phyloP scores from a whole-genome alignment of 306 rosid genomes.

The Chamaecrista fasciculata region DNA sequence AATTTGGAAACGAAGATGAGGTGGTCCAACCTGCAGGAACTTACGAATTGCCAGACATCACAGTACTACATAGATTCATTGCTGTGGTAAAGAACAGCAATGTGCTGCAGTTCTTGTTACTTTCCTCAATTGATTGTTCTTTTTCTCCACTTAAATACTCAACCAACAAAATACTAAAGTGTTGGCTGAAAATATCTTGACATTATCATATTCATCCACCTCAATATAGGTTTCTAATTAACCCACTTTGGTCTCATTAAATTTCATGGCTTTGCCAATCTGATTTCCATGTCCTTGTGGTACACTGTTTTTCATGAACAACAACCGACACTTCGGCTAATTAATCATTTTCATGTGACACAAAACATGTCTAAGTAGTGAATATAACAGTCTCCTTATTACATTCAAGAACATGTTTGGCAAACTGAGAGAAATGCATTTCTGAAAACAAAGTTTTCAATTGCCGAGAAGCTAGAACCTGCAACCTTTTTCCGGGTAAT shows the following conservation, averaged over 20 bases:
- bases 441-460: neutral
- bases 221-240: neutral
- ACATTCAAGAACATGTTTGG: neutral
- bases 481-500: conserved; percentile 14
- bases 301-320: neutral
- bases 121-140: neutral
- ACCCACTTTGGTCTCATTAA: neutral
- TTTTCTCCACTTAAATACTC: neutral
- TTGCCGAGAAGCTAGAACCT: neutral
- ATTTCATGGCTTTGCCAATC: neutral
- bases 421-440: neutral
- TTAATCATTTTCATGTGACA: neutral
- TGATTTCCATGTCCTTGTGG: neutral
- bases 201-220: neutral
- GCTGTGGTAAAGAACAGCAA: conserved; percentile 5
- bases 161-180: neutral
- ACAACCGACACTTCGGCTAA: neutral
- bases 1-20: conserved; percentile 25
- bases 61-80: conserved; percentile 17
- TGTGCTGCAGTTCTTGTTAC: neutral
- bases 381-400: neutral
- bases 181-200: neutral
- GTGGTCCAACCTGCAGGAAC: conserved; percentile 42
- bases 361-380: neutral
- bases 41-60: neutral